Conservation (phyloP, 495 filamentous ascomycete genomes). For the Neurospora hispaniola region DNA sequence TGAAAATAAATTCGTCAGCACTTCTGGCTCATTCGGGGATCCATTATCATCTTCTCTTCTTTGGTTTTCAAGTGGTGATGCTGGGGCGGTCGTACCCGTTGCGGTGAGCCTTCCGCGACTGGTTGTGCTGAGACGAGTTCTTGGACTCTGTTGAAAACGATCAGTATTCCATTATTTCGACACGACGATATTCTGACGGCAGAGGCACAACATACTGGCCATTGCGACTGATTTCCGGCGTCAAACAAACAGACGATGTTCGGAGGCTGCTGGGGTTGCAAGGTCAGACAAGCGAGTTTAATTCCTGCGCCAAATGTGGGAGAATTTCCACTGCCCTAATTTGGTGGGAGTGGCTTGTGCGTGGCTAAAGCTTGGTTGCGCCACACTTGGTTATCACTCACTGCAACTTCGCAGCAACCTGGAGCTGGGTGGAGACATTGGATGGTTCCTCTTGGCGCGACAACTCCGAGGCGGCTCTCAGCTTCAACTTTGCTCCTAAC, state of each 20-base stretch:
- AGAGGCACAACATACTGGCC: constrained; percentile 34
- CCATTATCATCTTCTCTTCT: not conserved
- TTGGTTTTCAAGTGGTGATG: not conserved
- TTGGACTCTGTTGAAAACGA: constrained; percentile 64
- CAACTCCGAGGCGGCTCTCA: not conserved
- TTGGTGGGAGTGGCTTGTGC: constrained; percentile 15
- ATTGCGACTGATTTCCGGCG: constrained; percentile 34
- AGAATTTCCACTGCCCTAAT: constrained; percentile 22
- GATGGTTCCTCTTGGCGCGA: not conserved
- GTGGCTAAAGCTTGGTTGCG: constrained; percentile 1
- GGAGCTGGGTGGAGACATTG: not conserved
- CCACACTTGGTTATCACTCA: not conserved
- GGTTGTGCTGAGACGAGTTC: constrained; percentile 99
- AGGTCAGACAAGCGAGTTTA: constrained; percentile 12
- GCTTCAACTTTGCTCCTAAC: not conserved
- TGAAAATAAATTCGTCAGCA: constrained; percentile 8
- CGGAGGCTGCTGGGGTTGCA: constrained; percentile 13
- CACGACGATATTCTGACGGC: not conserved
- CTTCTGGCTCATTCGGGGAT: constrained; percentile 2
- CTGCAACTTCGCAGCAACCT: not conserved
- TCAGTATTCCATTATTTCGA: constrained; percentile 10
- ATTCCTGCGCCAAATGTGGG: constrained; percentile 19
- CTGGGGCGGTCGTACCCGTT: constrained; percentile 66
- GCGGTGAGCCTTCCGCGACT: constrained; percentile 89
- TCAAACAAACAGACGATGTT: constrained; percentile 17